Conservation (phyloP, 345 rosid genomes). For the Citrus maxima region DNA sequence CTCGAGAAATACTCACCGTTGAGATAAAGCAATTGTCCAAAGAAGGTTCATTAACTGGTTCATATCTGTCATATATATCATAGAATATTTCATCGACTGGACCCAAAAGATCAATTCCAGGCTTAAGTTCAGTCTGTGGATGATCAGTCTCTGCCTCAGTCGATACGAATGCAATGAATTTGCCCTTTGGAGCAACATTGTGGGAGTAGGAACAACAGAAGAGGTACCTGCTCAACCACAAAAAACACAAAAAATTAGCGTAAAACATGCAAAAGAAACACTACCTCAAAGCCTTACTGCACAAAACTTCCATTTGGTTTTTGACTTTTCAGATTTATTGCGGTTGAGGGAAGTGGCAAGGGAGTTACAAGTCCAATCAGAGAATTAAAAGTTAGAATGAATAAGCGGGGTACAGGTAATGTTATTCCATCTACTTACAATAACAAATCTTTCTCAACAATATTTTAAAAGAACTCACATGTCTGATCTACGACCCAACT, state of each 20-base stretch:
- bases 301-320: background rate
- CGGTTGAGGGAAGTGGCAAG: background rate
- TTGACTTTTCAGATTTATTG: background rate
- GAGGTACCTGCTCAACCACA: constrained; percentile 59
- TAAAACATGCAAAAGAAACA: background rate
- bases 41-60: constrained; percentile 78
- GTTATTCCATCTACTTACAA: background rate
- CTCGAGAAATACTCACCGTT: constrained; percentile 43
- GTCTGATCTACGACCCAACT: constrained; percentile 90
- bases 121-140: constrained; percentile 72
- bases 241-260: background rate
- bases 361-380: background rate
- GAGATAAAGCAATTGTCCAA: constrained; percentile 92
- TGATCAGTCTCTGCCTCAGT: constrained; percentile 89
- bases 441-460: background rate
- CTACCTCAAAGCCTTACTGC: background rate
- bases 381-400: background rate
- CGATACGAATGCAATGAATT: constrained; percentile 88
- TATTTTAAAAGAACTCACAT: constrained; percentile 36
- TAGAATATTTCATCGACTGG: constrained; percentile 87
- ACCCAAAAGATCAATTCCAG: constrained; percentile 82
- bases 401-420: background rate
- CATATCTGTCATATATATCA: constrained; percentile 71
- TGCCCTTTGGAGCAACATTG: constrained; percentile 95
- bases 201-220: constrained; percentile 95